Evolutionary conservation across 805 yeast species (phyloP), one percentile per base, ranked within the genome.

Genomic region (Ogataea allantospora): DNA sequence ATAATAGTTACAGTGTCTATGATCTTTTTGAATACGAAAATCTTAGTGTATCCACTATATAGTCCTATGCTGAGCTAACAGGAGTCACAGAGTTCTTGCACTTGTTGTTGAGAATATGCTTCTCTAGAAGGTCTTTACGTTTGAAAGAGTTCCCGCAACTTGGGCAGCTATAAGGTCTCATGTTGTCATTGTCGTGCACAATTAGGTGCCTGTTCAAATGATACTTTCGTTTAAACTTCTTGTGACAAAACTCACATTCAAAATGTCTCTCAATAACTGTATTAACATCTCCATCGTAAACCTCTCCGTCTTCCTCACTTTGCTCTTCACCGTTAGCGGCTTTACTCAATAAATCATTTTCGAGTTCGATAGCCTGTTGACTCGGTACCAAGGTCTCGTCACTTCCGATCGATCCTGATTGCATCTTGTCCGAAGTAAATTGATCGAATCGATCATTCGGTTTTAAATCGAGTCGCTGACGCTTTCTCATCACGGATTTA

Each of bases 1-100:
- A 20, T 20, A 9, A 20, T 20, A 20, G 7, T 20, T 20, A 7
- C 22, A 20, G 22, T 7, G n/a, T n/a, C n/a, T n/a, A n/a, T n/a
- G n/a, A n/a, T n/a, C n/a, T n/a, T n/a, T n/a, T n/a, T n/a, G n/a
- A n/a, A n/a, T n/a, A n/a, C n/a, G n/a, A n/a, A n/a, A n/a, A n/a
- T n/a, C n/a, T n/a, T n/a, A n/a, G n/a, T n/a, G n/a, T n/a, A n/a
- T n/a, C n/a, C n/a, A n/a, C n/a, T n/a, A n/a, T n/a, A n/a, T n/a
- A 21, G 23, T 21, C 23, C 23, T 21, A 21, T 21, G 23, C 23
- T 4, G 23, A 5, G 11, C 11, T 21, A 21, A 21, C 23, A 21
- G 11, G n/a, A 21, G 11, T n/a, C 8, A 21, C 11, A 7, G 23
- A 21, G 52, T 91, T 66, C 45, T 22, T 33, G 22, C 52, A 48